Conservation (phyloP, 345 rosid genomes). For the Lenwebbia sp. region DNA sequence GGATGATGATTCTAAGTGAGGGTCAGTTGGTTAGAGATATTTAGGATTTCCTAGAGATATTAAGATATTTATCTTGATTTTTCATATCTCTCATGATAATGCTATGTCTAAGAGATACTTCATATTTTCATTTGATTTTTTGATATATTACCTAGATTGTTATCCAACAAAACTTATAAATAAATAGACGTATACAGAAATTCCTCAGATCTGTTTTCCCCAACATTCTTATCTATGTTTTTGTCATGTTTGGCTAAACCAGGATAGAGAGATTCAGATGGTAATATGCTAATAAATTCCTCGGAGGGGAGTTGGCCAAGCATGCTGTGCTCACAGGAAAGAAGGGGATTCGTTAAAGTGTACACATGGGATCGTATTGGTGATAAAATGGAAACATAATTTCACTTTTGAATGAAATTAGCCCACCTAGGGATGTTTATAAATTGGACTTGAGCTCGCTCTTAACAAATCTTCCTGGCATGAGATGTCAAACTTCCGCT, state of each 20-base stretch:
- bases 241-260: background rate
- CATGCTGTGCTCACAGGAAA: background rate
- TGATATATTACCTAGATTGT: background rate
- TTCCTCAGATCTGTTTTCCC: rapidly evolving
- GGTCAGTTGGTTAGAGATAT: background rate
- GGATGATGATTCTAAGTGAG: background rate
- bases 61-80: background rate
- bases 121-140: background rate
- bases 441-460: background rate
- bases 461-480: background rate
- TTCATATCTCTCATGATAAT: background rate
- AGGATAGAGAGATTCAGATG: background rate
- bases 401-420: background rate
- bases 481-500: background rate
- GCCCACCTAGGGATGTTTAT: background rate
- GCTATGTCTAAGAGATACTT: background rate
- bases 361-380: background rate
- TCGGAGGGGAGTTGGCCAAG: no score
- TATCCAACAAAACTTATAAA: background rate
- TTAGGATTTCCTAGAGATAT: background rate
- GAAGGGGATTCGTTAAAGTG: background rate
- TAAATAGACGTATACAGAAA: background rate
- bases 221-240: background rate
- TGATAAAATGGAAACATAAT: background rate
- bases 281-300: background rate